A percentile compares a stretch with the other conserved stretches of the same genome.
Evolutionary conservation across 2,329 filamentous ascomycete genomes (phyloP).

Genomic region (Orbilia quercus): DNA sequence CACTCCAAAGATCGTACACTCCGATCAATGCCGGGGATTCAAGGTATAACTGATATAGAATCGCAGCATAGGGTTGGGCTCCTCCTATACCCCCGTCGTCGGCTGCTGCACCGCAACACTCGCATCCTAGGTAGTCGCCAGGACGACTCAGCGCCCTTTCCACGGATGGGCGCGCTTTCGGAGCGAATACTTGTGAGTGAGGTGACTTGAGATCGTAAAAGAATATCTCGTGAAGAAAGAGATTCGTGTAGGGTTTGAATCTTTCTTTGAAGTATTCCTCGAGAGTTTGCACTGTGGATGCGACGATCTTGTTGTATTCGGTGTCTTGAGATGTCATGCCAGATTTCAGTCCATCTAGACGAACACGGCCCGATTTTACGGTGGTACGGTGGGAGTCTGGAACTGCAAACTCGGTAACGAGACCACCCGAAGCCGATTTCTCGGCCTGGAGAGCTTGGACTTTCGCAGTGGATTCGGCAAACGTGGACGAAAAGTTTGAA

Average conservation of each 20-base stretch:
- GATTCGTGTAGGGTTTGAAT: conserved; percentile 64
- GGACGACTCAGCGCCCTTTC: conserved; percentile 78
- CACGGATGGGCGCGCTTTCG: conserved; percentile 75
- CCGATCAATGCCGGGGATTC: conserved; percentile 79
- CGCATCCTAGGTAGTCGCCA: conserved; percentile 80
- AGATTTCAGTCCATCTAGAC: conserved; percentile 79
- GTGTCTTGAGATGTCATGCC: conserved; percentile 77
- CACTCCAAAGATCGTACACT: conserved; percentile 80
- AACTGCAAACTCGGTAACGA: conserved; percentile 67
- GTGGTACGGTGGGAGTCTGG: conserved; percentile 76
- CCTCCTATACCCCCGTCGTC: conserved; percentile 47
- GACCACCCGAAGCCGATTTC: conserved; percentile 38
- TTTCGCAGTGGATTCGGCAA: conserved; percentile 19
- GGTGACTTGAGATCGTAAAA: conserved; percentile 78
- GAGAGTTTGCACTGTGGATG: conserved; percentile 68
- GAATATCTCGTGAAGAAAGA: conserved; percentile 78
- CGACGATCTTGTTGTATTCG: conserved; percentile 75
- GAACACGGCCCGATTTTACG: conserved; percentile 82
- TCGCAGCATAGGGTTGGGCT: conserved; percentile 74
- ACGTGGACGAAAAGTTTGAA: conserved; percentile 18
- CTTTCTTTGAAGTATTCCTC: conserved; percentile 65
- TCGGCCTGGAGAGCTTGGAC: conserved; percentile 37
- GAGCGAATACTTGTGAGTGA: conserved; percentile 75
- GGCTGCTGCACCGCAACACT: conserved; percentile 71
- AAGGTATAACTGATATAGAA: conserved; percentile 81